Percentiles rank a stretch among this genome's conserved stretches.
These are phyloP conservation scores for Ceratocystis huliohia DNA, from an alignment of 2,329 filamentous ascomycete genomes.

Conservation along the genomic window DNA sequence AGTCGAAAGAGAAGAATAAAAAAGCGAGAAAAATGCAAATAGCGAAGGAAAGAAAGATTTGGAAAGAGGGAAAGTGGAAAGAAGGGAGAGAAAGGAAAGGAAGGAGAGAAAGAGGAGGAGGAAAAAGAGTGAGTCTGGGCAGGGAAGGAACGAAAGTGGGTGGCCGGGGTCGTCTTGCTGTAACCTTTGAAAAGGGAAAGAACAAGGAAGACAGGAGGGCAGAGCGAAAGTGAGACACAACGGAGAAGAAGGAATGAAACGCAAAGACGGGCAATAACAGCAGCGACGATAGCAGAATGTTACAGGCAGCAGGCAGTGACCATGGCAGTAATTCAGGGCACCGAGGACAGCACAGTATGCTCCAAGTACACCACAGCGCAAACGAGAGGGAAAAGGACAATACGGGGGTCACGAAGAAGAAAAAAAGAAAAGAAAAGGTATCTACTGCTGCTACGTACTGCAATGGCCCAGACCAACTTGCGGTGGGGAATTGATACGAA, in stretches of 20 bases:
- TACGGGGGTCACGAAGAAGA: neutral
- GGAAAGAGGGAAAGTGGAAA: slow-evolving; percentile 13
- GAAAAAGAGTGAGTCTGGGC: slow-evolving; percentile 10
- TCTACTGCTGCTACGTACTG: neutral
- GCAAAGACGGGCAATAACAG: slow-evolving; percentile 8
- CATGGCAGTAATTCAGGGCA: neutral
- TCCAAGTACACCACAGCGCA: neutral
- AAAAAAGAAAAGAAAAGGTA: neutral
- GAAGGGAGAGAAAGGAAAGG: slow-evolving; percentile 15
- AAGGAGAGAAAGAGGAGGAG: slow-evolving; percentile 11
- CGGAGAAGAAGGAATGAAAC: slow-evolving; percentile 11
- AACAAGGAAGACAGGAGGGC: slow-evolving; percentile 14
- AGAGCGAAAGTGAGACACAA: slow-evolving; percentile 4
- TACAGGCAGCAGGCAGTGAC: neutral
- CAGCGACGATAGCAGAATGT: slow-evolving; percentile 4
- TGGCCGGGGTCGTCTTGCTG: slow-evolving; percentile 15
- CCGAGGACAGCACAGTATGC: neutral
- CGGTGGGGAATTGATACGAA: slow-evolving; percentile 18
- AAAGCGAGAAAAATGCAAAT: slow-evolving; percentile 13
- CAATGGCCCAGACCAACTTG: neutral
- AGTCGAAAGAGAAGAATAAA: slow-evolving; percentile 12
- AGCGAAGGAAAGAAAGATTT: slow-evolving; percentile 3
- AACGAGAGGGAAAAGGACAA: neutral
- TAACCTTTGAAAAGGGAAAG: slow-evolving; percentile 15
- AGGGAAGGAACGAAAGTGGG: slow-evolving; percentile 17